Evolutionary conservation across 306 rosid species (phyloP).

Genomic region (Gastrolobium bilobum): DNA sequence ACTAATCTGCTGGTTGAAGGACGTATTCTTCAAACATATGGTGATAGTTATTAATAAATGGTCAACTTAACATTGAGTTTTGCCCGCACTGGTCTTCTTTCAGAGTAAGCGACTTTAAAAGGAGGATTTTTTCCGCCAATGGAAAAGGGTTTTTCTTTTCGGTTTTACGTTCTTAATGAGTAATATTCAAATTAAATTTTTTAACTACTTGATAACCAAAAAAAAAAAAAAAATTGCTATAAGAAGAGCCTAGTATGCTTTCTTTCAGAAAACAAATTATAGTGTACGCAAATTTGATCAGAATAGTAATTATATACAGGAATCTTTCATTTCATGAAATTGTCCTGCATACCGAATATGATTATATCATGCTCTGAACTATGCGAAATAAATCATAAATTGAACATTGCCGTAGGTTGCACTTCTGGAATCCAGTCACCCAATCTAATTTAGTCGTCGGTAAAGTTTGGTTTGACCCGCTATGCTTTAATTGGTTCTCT

Average conservation of each 20-base stretch:
- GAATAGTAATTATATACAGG: no score
- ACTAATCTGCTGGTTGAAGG: background rate
- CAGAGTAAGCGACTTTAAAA: background rate
- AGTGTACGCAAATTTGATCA: no score
- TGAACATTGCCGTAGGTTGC: slow-evolving; percentile 5
- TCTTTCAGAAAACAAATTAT: no score
- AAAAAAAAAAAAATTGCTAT: no score
- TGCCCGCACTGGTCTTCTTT: background rate
- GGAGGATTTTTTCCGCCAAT: no score
- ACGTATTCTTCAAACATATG: background rate
- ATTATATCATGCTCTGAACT: background rate
- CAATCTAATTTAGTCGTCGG: background rate
- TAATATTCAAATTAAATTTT: no score
- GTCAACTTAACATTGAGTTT: background rate
- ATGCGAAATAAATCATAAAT: background rate
- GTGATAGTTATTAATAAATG: slow-evolving; percentile 9
- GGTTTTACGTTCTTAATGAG: no score
- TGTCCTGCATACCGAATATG: background rate
- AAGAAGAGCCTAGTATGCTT: no score
- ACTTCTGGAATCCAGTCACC: background rate
- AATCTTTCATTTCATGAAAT: background rate
- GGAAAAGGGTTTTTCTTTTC: no score
- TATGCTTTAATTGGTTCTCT: background rate
- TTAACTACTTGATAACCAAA: no score
- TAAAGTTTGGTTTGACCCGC: background rate